Conservation (phyloP, 176 grass and related monocot species). For the Eleusine coracana region DNA sequence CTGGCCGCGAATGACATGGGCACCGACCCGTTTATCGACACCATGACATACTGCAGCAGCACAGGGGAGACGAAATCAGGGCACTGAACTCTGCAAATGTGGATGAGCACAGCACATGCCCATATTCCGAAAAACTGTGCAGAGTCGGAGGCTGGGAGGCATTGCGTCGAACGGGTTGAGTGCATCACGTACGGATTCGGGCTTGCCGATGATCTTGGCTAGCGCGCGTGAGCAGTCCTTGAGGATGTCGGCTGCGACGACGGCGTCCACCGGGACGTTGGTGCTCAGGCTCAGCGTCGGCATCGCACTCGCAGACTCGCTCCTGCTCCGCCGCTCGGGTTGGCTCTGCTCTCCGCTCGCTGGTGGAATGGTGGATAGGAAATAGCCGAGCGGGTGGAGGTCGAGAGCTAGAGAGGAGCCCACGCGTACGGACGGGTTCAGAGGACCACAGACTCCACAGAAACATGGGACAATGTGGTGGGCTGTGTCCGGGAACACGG, state of each 20-base stretch:
- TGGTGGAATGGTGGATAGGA: background rate
- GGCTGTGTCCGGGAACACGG: no score
- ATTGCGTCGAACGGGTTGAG: constrained; percentile 43
- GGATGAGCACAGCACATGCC: background rate
- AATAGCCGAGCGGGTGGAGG: constrained; percentile 8
- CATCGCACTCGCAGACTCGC: constrained; percentile 34
- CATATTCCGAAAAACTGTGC: background rate
- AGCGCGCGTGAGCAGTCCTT: constrained; percentile 74
- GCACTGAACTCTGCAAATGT: background rate
- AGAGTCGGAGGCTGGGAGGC: background rate
- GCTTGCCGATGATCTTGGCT: constrained; percentile 92
- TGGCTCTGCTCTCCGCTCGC: no score
- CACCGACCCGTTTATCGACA: constrained; percentile 73
- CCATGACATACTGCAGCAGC: constrained; percentile 75
- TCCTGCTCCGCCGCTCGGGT: background rate
- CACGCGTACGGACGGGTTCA: background rate
- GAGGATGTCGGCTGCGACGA: constrained; percentile 84
- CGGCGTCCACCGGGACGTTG: constrained; percentile 91
- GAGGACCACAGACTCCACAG: background rate
- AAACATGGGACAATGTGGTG: no score
- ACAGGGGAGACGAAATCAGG: background rate
- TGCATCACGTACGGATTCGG: constrained; percentile 67
- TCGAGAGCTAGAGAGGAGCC: background rate
- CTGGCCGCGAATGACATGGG: constrained; percentile 83
- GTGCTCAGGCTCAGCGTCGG: constrained; percentile 86